phyloP scores from a whole-genome alignment of 306 rosid genomes.

The Cicer yamashitae region DNA sequence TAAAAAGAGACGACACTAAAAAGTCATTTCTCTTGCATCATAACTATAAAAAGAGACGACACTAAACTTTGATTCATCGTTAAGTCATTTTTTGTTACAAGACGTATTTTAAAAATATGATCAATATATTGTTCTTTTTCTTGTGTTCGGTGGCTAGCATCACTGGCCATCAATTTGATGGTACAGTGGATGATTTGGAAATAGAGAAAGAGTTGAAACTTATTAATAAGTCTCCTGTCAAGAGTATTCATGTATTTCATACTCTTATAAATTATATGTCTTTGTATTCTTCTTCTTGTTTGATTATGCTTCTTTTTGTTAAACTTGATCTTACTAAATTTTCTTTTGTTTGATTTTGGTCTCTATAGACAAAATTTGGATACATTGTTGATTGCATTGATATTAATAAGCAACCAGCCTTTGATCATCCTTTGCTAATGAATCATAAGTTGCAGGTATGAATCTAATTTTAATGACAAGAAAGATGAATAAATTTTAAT shows the following conservation, averaged over 20 bases:
- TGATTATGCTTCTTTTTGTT: too few relatives aligned
- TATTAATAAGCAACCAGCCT: too few relatives aligned
- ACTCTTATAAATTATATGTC: neutral
- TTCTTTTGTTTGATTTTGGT: too few relatives aligned
- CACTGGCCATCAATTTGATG: neutral
- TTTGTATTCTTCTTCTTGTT: neutral
- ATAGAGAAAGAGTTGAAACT: neutral
- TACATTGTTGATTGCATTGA: too few relatives aligned
- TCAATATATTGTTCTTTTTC: neutral
- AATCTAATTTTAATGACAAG: neutral
- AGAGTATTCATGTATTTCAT: neutral
- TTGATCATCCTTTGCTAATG: neutral
- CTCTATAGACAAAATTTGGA: too few relatives aligned
- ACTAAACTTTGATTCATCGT: neutral
- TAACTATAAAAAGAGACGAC: too few relatives aligned
- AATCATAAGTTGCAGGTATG: constrained; percentile 2
- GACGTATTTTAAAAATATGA: neutral
- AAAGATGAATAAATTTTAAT: neutral
- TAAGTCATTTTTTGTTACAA: neutral
- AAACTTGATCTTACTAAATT: too few relatives aligned
- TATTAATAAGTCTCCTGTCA: neutral
- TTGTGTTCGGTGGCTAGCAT: neutral
- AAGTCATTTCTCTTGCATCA: neutral
- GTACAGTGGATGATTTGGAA: neutral
- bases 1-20: too few relatives aligned